These are phyloP conservation scores for Cryptomeria japonica DNA, from an alignment of 75 land plant genomes.

Conservation along the genomic window DNA sequence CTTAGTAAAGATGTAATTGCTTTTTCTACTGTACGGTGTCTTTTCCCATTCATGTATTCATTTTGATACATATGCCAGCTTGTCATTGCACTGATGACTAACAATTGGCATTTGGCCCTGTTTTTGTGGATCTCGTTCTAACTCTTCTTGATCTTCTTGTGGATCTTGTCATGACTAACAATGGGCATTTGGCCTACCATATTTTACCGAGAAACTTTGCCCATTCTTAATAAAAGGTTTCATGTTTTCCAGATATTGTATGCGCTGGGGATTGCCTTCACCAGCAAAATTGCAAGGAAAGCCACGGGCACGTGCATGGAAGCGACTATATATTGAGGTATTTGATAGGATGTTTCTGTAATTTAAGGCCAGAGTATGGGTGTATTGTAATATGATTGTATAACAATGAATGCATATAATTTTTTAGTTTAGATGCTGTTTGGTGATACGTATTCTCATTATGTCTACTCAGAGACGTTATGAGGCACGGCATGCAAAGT, in stretches of 20 bases:
- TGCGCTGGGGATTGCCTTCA: conserved; percentile 86
- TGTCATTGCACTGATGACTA: no score
- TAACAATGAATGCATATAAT: not conserved
- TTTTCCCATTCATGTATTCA: no score
- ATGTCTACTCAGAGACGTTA: not conserved
- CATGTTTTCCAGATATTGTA: conserved; percentile 59
- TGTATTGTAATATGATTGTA: not conserved
- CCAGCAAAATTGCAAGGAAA: conserved; percentile 33
- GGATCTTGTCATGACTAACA: no score
- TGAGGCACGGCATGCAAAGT: not conserved
- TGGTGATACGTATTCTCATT: not conserved
- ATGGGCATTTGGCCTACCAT: not conserved
- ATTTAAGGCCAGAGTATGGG: not conserved
- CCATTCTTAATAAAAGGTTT: not conserved
- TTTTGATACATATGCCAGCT: no score
- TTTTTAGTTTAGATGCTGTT: not conserved
- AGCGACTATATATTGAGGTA: conserved; percentile 92
- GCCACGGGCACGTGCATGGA: conserved; percentile 79
- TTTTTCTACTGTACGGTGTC: no score
- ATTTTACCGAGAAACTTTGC: not conserved
- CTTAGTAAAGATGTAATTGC: no score
- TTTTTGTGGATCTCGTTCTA: no score
- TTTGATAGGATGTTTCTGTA: not conserved
- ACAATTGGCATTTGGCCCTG: no score
- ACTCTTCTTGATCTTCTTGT: no score